Evolutionary conservation across 768 basidiomycete species (phyloP), one percentile per base, ranked within the genome.

Genomic region (Amanita fuliginea): DNA sequence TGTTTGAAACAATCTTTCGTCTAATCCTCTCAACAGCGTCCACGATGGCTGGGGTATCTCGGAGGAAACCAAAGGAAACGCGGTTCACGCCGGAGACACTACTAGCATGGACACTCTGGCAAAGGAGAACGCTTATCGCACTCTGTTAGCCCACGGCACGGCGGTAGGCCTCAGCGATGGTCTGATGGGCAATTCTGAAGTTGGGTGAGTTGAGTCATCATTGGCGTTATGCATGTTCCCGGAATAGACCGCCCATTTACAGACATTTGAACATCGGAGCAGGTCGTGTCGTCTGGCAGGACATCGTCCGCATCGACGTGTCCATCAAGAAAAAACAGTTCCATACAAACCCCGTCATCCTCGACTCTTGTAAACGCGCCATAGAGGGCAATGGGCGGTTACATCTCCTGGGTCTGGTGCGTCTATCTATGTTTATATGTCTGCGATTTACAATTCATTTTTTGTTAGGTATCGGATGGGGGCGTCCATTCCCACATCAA

Each of bases 121-220:
- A 4, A 75, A 86, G 58, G 74, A 83, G 4, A 78, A 94, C 64
- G 76, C 79, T 53, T 78, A 79, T 58, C 76, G 86, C 42, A 75
- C 76, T 11, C 74, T 97, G 16, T 69, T 77, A 13, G 94, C 94
- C 2, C 90, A 93, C 55, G 93, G 93, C 9, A 73, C 88, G n/a
- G 85, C 92, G 5, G 94, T 96, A 4, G 93, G 93, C 1, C 73
- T 97, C 48, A 89, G 74, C 58, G 94, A 96, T 39, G 94, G 93
- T 0, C 77, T 96, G 47, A 97, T 97, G 94, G 94, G 93, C 13
- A 95, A 97, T 70, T 95, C 93, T 2, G 93, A 97, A 68, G 93
- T 96, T 54, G 94, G 93, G 89, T 93, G 60, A 51, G 87, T 69
- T 28, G 3, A 24, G n/a, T n/a, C 49, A 33, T 53, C 47, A 47